Percentiles rank a stretch among this genome's conserved stretches.
Conservation (phyloP, 768 basidiomycete genomes). For the Crepidotus variabilis region DNA sequence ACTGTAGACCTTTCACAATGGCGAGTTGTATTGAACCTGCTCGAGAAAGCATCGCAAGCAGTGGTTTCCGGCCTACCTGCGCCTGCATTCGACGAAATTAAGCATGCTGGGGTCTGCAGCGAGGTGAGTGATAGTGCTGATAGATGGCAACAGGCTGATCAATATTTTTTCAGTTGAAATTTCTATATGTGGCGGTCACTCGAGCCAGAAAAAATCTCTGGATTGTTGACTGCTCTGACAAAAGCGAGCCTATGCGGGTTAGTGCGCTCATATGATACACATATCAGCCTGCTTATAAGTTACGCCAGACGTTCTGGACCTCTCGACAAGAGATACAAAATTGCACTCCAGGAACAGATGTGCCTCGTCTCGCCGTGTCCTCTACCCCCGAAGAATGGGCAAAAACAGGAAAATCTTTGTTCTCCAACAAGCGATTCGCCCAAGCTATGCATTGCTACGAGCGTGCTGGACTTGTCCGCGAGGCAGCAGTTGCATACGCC, state of each 20-base stretch:
- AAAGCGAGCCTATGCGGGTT: slow-evolving; percentile 57
- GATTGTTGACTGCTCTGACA: slow-evolving; percentile 62
- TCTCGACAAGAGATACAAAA: slow-evolving; percentile 43
- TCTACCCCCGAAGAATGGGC: slow-evolving; percentile 45
- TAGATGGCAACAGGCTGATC: neutral
- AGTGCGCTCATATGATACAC: slow-evolving; percentile 9
- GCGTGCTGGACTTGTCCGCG: slow-evolving; percentile 37
- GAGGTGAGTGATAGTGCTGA: slow-evolving; percentile 40
- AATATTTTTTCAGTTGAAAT: slow-evolving; percentile 48
- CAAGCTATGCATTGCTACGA: slow-evolving; percentile 24
- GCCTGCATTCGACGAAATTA: slow-evolving; percentile 46
- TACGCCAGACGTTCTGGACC: slow-evolving; percentile 27
- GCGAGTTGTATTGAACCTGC: slow-evolving; percentile 49
- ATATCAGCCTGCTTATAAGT: neutral
- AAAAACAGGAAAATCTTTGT: slow-evolving; percentile 30
- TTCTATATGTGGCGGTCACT: slow-evolving; percentile 69
- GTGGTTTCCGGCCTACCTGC: slow-evolving; percentile 17
- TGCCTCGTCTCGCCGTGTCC: slow-evolving; percentile 47
- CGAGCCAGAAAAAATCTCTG: slow-evolving; percentile 66
- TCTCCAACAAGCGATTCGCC: slow-evolving; percentile 39
- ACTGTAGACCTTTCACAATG: slow-evolving; percentile 46
- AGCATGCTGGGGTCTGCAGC: slow-evolving; percentile 54
- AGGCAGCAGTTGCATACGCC: slow-evolving; percentile 46
- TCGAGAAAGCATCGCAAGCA: slow-evolving; percentile 1
- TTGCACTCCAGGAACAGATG: slow-evolving; percentile 44